These are phyloP conservation scores for Peronospora belbahrii DNA, from an alignment of 352 stramenopile species.

Conservation along the genomic window DNA sequence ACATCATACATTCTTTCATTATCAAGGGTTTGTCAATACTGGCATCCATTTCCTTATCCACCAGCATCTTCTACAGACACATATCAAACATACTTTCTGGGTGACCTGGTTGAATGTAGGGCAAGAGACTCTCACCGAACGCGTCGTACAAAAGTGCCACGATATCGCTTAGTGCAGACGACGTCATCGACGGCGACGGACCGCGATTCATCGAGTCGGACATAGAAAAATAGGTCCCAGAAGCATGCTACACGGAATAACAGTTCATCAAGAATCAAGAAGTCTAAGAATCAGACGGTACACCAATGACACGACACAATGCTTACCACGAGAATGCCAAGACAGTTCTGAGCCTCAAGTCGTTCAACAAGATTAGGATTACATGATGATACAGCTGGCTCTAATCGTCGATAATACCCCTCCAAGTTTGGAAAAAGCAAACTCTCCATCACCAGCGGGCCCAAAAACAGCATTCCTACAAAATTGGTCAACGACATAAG, in stretches of 20 bases:
- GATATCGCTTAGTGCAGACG: slow-evolving; percentile 40
- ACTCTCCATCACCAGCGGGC: slow-evolving; percentile 88
- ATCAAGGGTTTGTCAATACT: slow-evolving; percentile 4
- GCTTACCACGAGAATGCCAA: slow-evolving; percentile 81
- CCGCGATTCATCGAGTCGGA: slow-evolving; percentile 30
- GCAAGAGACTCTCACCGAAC: slow-evolving; percentile 71
- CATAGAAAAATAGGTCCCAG: slow-evolving; percentile 73
- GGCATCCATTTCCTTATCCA: slow-evolving; percentile 10
- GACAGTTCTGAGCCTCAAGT: slow-evolving; percentile 77
- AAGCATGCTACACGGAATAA: slow-evolving; percentile 48
- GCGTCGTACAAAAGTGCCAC: slow-evolving; percentile 61
- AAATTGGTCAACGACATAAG: not conserved
- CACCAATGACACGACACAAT: not conserved
- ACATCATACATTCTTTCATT: slow-evolving; percentile 7
- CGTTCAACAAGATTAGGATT: slow-evolving; percentile 75
- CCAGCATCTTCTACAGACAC: slow-evolving; percentile 26
- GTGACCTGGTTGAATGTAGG: slow-evolving; percentile 58
- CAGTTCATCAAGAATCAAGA: not conserved
- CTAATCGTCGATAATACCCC: slow-evolving; percentile 81
- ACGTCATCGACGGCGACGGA: slow-evolving; percentile 22
- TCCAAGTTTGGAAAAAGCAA: slow-evolving; percentile 87
- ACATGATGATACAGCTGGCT: slow-evolving; percentile 64
- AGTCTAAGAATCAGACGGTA: not conserved
- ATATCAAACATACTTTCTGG: slow-evolving; percentile 38
- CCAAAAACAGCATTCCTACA: slow-evolving; percentile 82